These are phyloP conservation scores for Lophiotrema nucula DNA, from an alignment of 495 filamentous ascomycete genomes.

Conservation along the genomic window DNA sequence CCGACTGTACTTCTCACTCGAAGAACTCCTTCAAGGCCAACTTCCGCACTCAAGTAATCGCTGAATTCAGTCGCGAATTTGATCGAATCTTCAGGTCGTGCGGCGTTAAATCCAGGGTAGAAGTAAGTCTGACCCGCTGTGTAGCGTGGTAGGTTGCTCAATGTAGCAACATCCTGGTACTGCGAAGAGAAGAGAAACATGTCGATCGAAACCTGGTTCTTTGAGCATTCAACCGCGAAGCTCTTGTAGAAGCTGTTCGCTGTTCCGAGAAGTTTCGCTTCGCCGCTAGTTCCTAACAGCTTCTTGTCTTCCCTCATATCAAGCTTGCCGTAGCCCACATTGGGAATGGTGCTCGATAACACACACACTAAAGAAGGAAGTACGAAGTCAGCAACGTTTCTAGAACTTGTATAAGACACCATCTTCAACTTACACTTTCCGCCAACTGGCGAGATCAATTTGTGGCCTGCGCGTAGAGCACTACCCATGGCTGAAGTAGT, in stretches of 20 bases:
- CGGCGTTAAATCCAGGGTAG: conserved; percentile 97
- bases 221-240: conserved; percentile 97
- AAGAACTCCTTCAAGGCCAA: conserved; percentile 93
- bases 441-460: conserved; percentile 86
- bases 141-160: conserved; percentile 91
- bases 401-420: too few species aligned
- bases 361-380: too few species aligned
- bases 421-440: too few species aligned
- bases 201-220: conserved; percentile 94
- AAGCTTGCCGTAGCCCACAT: conserved; percentile 83
- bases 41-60: conserved; percentile 91
- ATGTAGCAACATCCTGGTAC: conserved; percentile 94
- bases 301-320: conserved; percentile 97
- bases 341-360: conserved; percentile 85
- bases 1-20: conserved; percentile 94
- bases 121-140: conserved; percentile 98
- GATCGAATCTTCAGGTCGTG: conserved; percentile 87
- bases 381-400: too few species aligned
- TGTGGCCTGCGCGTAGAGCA: conserved; percentile 88
- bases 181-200: conserved; percentile 98
- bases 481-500: conserved; percentile 87
- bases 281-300: conserved; percentile 88
- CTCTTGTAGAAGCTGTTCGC: conserved; percentile 97
- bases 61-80: conserved; percentile 97
- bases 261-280: conserved; percentile 82